These are phyloP conservation scores for Bondarzewia mesenterica DNA, from an alignment of 1,284 basidiomycete species.

Conservation along the genomic window DNA sequence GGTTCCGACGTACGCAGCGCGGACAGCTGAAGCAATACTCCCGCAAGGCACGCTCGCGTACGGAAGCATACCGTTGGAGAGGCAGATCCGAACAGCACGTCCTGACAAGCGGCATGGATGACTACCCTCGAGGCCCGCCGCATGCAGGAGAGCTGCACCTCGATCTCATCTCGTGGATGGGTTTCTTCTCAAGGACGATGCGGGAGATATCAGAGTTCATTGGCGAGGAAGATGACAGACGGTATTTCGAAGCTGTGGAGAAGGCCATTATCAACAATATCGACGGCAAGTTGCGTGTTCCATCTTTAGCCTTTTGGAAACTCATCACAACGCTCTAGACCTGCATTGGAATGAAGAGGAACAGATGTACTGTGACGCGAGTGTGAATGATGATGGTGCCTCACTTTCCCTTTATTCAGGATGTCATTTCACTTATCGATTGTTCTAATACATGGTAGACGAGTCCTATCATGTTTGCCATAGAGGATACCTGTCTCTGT, in stretches of 20 bases:
- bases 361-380: conserved; percentile 89
- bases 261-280: conserved; percentile 78
- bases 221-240: conserved; percentile 74
- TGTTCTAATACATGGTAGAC: conserved; percentile 38
- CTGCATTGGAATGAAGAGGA: conserved; percentile 88
- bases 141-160: conserved; percentile 89
- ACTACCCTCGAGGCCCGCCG: conserved; percentile 84
- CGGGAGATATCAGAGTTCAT: conserved; percentile 76
- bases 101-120: conserved; percentile 90
- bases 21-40: conserved; percentile 90
- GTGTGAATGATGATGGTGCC: conserved; percentile 75
- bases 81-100: conserved; percentile 85
- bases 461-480: conserved; percentile 89
- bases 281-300: conserved; percentile 49
- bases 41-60: conserved; percentile 72
- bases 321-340: conserved; percentile 38
- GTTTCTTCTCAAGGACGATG: conserved; percentile 88
- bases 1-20: conserved; percentile 91
- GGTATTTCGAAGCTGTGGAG: conserved; percentile 71
- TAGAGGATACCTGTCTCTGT: conserved; percentile 87
- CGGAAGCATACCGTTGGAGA: conserved; percentile 90
- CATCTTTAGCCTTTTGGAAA: conserved; percentile 3
- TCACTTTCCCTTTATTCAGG: background rate
- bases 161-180: conserved; percentile 94
- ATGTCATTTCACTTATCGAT: background rate